Evolutionary conservation across 2,329 filamentous ascomycete genomes (phyloP).

Genomic region (Colletotrichum lentis): DNA sequence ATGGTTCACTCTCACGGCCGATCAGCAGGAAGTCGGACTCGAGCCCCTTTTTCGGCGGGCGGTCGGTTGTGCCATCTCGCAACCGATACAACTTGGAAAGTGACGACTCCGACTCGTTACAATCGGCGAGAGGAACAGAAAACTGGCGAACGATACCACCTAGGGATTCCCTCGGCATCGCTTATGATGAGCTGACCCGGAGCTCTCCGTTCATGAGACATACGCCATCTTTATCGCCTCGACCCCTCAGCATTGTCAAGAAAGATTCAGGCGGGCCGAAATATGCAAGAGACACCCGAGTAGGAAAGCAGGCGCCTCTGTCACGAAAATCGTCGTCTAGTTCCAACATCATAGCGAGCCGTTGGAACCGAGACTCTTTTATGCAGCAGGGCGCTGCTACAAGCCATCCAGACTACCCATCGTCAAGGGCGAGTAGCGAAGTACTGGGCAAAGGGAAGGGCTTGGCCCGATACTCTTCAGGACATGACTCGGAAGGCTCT

Average conservation of each 20-base stretch:
- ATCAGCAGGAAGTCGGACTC: slow-evolving; percentile 38
- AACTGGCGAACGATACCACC: slow-evolving; percentile 35
- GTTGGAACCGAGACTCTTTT: slow-evolving; percentile 30
- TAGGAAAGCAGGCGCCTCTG: slow-evolving; percentile 28
- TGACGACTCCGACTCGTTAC: slow-evolving; percentile 28
- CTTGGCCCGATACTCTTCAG: slow-evolving; percentile 26
- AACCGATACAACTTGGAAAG: slow-evolving; percentile 31
- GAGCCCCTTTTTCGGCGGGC: slow-evolving; percentile 37
- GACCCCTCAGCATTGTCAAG: slow-evolving; percentile 35
- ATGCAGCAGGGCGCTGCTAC: slow-evolving; percentile 18
- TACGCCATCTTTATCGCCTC: slow-evolving; percentile 28
- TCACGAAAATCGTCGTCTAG: slow-evolving; percentile 32
- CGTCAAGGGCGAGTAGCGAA: slow-evolving; percentile 32
- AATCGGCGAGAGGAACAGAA: slow-evolving; percentile 22
- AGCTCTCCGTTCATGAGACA: slow-evolving; percentile 31
- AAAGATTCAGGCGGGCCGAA: slow-evolving; percentile 29
- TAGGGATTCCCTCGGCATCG: slow-evolving; percentile 34
- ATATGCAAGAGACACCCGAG: slow-evolving; percentile 21
- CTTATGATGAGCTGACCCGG: slow-evolving; percentile 33
- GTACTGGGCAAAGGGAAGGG: slow-evolving; percentile 35
- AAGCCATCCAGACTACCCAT: slow-evolving; percentile 20
- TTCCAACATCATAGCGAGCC: slow-evolving; percentile 27
- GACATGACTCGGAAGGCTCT: slow-evolving; percentile 32
- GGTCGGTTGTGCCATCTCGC: slow-evolving; percentile 36
- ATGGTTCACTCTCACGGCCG: slow-evolving; percentile 32